Evolutionary conservation across 2,329 filamentous ascomycete species (phyloP), one percentile per base, ranked within the genome.

Genomic region (Pezicula neosporulosa): DNA sequence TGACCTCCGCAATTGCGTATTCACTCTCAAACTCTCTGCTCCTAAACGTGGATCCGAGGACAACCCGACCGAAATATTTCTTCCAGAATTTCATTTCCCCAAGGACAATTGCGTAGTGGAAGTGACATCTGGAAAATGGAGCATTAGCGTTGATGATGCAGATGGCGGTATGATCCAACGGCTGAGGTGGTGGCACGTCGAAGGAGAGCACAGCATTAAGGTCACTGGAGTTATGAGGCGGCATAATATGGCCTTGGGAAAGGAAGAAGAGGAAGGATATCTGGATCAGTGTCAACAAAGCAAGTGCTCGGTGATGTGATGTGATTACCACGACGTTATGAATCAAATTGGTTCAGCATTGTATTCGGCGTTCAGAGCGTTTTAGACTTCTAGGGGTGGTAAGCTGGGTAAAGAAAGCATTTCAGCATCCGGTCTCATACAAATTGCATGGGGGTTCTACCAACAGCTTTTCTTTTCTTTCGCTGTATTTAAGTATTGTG

Each of bases 41-140:
- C 71, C 80, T 3, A 77, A 76, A 33, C 68, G 81, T 1, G 83
- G 85, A 3, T 66, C 74, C 3, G 78, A 89, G 37, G 81, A 86
- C 1, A 73, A 75, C 1, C 90, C 91, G 0, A 97, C 93, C 0
- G 80, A 90, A 42, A 77, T 97, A 8, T 96, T 89, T 68, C 75
- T 99, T 2, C 94, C 94, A 0, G 89, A 92, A 51, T 97, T 89
- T 64, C 94, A 99, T 70, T 99, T 96, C 67, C 92, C 93, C 1
- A 81, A 83, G 48, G 81, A 86, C 44, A 76, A 82, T 42, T 88
- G 85, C 37, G 78, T 77, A 1, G 84, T 99, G 4, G 80, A 87
- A 49, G 87, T 91, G 27, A 90, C 83, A 47, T 89, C 87, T 0
- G 95, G 95, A 6, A 94, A 93, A 66, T 99, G 92, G 92, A 85